These are phyloP conservation scores for Calonectria pteridis DNA, from an alignment of 2,329 filamentous ascomycete species.

Conservation along the genomic window DNA sequence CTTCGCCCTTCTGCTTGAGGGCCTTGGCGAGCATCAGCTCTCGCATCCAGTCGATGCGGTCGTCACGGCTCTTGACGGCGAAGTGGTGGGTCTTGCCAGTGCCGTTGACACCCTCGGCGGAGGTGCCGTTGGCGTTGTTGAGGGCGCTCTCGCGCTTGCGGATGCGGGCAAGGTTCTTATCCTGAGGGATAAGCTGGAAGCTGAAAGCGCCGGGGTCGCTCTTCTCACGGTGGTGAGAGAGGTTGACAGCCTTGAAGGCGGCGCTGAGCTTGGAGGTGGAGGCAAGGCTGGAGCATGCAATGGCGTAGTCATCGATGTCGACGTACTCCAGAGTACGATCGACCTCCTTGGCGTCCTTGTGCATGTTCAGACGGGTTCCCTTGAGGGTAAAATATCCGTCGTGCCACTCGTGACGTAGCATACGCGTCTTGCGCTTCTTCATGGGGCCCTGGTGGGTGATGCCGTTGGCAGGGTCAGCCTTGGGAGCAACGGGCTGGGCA, in stretches of 20 bases:
- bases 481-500: conserved; percentile 44
- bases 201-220: conserved; percentile 77
- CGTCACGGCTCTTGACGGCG: conserved; percentile 82
- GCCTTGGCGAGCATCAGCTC: conserved; percentile 94
- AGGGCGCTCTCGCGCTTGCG: conserved; percentile 66
- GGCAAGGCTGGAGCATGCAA: conserved; percentile 83
- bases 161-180: conserved; percentile 65
- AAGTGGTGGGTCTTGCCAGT: conserved; percentile 93
- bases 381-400: conserved; percentile 91
- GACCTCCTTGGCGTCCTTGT: conserved; percentile 69
- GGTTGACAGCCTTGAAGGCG: conserved; percentile 84
- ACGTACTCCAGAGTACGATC: conserved; percentile 80
- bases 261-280: conserved; percentile 85
- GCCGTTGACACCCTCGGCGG: conserved; percentile 65
- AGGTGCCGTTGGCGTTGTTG: conserved; percentile 47
- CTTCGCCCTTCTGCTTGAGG: conserved; percentile 84
- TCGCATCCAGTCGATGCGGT: conserved; percentile 97
- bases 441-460: conserved; percentile 86
- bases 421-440: conserved; percentile 91
- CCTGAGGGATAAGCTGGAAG: conserved; percentile 86
- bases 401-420: conserved; percentile 94
- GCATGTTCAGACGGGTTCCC: conserved; percentile 80
- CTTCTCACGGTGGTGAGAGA: conserved; percentile 67
- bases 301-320: conserved; percentile 89
- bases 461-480: conserved; percentile 58